Evolutionary conservation across 2,329 filamentous ascomycete species (phyloP).

Genomic region (Fusarium caatingaense): DNA sequence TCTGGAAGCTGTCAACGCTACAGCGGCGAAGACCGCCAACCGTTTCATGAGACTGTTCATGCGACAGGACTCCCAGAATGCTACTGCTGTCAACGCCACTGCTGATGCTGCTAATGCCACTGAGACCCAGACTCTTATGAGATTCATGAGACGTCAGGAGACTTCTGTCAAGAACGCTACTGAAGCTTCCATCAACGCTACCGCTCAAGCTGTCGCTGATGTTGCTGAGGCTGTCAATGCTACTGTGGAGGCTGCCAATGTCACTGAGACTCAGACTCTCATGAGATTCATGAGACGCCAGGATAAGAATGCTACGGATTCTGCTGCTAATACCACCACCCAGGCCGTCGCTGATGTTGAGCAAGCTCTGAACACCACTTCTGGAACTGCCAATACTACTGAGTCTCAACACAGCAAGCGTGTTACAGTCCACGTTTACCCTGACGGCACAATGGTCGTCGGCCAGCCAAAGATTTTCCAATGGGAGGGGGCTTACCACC

Average conservation of each 20-base stretch:
- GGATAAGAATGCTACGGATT: too few species aligned
- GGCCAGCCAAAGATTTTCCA: neutral
- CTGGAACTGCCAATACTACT: neutral
- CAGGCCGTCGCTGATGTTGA: neutral
- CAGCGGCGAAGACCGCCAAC: too few species aligned
- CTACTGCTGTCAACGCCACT: neutral
- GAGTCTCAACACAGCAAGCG: conserved; percentile 16
- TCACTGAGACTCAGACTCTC: neutral
- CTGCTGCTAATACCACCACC: too few species aligned
- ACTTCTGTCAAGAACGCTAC: neutral
- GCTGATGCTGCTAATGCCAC: neutral
- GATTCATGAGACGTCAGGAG: neutral
- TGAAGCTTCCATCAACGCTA: neutral
- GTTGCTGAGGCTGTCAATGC: neutral
- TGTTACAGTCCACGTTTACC: neutral
- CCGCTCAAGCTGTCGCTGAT: neutral
- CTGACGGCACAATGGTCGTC: too few species aligned
- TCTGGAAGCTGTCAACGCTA: too few species aligned
- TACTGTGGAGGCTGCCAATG: neutral
- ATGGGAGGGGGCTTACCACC: too few species aligned
- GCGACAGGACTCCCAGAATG: neutral
- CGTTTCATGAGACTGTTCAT: neutral
- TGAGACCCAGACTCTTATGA: neutral
- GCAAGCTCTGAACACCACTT: neutral
- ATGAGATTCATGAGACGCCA: neutral